These are phyloP conservation scores for Lactarius akahatsu DNA, from an alignment of 768 basidiomycete genomes.

Conservation along the genomic window DNA sequence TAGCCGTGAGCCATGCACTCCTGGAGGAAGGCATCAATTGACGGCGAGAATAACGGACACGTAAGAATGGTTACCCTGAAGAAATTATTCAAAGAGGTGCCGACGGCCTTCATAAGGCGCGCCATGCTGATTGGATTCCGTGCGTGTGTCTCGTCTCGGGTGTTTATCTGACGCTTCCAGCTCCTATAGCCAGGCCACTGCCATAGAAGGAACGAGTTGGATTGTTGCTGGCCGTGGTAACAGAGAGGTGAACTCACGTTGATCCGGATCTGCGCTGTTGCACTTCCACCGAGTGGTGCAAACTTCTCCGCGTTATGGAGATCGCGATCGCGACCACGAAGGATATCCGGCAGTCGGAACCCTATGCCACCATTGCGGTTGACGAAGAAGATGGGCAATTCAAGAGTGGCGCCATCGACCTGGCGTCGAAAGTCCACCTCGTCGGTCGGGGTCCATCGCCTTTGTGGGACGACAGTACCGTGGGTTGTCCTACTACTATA, in stretches of 20 bases:
- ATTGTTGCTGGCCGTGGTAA: background rate
- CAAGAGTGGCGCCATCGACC: background rate
- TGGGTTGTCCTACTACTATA: background rate
- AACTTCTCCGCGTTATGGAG: background rate
- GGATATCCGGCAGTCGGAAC: background rate
- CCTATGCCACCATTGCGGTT: conserved; percentile 7
- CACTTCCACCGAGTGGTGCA: conserved; percentile 5
- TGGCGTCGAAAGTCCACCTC: conserved; percentile 17
- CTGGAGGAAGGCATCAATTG: background rate
- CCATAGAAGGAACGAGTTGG: background rate
- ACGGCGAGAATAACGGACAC: background rate
- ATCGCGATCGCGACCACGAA: background rate
- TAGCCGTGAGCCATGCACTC: background rate
- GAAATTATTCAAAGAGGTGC: conserved; percentile 15
- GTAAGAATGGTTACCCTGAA: background rate
- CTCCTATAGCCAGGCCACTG: conserved; percentile 22
- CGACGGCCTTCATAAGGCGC: conserved; percentile 8
- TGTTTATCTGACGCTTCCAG: conserved; percentile 17
- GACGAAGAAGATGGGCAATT: conserved; percentile 27
- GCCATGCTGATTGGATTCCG: conserved; percentile 11
- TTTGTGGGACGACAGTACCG: conserved; percentile 18
- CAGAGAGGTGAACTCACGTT: background rate
- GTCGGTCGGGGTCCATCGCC: conserved; percentile 9
- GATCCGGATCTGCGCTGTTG: conserved; percentile 13
- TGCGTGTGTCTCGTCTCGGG: conserved; percentile 10